phyloP scores from a whole-genome alignment of 805 yeast species.

The Grigorovia humatica region DNA sequence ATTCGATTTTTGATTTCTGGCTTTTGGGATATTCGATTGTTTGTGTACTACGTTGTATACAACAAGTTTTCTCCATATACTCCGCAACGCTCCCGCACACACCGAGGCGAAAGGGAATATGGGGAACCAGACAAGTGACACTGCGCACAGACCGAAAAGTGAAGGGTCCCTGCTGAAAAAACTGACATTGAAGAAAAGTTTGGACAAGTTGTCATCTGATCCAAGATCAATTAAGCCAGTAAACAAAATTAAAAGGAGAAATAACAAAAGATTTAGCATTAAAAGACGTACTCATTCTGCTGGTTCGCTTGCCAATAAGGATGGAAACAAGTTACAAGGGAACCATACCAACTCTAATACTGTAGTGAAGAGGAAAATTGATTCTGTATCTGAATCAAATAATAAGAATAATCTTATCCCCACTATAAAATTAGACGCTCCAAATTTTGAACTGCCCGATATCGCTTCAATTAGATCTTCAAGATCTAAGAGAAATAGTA shows the following conservation, averaged over 20 bases:
- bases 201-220: background rate
- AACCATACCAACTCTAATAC: background rate
- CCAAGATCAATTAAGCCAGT: background rate
- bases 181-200: slow-evolving; percentile 2
- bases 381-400: background rate
- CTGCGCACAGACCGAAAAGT: slow-evolving; percentile 7
- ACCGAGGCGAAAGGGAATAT: background rate
- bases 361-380: background rate
- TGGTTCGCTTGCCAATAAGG: no score
- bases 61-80: background rate
- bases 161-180: slow-evolving; percentile 9
- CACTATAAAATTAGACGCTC: background rate
- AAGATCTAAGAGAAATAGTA: slow-evolving; percentile 4
- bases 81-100: background rate
- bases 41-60: no score
- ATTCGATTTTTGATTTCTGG: background rate
- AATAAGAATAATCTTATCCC: background rate
- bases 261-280: background rate
- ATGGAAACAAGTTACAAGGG: no score
- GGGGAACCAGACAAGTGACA: background rate
- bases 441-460: slow-evolving; percentile 17
- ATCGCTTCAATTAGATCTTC: slow-evolving; percentile 17
- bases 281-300: no score
- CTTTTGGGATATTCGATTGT: no score
- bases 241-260: background rate